Base-by-base conservation (phyloP, 768 basidiomycete species). In the Strobilomyces echinocephalus region DNA sequence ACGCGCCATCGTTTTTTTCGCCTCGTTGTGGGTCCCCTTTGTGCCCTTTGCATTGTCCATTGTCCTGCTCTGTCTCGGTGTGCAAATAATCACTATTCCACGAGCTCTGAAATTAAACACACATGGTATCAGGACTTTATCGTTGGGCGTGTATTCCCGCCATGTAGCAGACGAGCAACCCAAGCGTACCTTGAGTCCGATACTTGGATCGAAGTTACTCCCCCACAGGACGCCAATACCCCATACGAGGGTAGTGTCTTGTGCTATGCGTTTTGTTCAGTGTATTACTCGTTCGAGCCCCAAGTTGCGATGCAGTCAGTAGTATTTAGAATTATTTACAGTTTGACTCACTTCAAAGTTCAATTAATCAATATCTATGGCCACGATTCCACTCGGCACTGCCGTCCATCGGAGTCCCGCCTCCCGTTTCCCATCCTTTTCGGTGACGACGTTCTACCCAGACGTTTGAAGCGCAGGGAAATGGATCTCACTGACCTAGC, bases 31-130 rank as follows among this genome's bases (percentile, higher is more conserved):
- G 50, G 8, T 45, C 15, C 50, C 50, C 8, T 51, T 36, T 10
- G 14, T 51, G 10, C 50, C 50, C 8, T 51, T 51, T 30, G 50
- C 30, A 8, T 51, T 45, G 43, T 51, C 50, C 14, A 20, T 30
- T 15, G 3, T 45, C 26, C 18, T 51, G 14, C 42, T 51, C 28
- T 44, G 26, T 6, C 36, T 38, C 35, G 50, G 50, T 44, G 11
- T 18, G 33, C 30, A 33, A 28, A 18, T 20, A n/a, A n/a, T 16
- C 2, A 16, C n/a, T 15, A 10, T 43, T 2, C 33, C 8, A 43
- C 24, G 8, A 5, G 14, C 34, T 9, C 20, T 11, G 20, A n/a
- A 18, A 8, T 7, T 28, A 9, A 35, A 8, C 30, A 10, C 7
- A 18, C 18, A 18, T 14, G 4, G 4, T 49, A 12, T 18, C 8